Conservation (phyloP, 768 basidiomycete species). For the Albatrellus ellisii region DNA sequence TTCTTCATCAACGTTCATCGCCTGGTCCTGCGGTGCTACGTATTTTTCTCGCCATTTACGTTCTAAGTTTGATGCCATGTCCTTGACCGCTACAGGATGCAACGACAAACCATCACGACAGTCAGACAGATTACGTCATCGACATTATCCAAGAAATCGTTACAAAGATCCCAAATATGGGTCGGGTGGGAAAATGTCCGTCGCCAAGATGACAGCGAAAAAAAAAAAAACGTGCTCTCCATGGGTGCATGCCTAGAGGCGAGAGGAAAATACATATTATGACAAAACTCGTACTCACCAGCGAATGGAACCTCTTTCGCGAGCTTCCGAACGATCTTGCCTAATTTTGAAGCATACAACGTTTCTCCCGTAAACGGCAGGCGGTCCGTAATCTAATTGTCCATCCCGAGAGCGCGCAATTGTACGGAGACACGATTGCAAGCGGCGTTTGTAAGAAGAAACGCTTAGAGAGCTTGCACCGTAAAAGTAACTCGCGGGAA, state of each 20-base stretch:
- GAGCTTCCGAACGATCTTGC: conserved; percentile 66
- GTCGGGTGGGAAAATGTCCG: not conserved
- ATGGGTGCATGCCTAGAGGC: not conserved
- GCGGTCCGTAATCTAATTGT: conserved; percentile 67
- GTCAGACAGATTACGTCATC: conserved; percentile 52
- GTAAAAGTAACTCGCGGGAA: conserved; percentile 13
- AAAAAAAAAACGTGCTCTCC: not conserved
- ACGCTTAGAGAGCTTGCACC: conserved; percentile 11
- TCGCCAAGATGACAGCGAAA: not conserved
- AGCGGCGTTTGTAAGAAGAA: conserved; percentile 13
- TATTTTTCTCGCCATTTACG: conserved; percentile 67
- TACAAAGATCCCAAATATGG: not conserved
- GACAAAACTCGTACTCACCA: conserved; percentile 47
- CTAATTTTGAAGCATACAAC: conserved; percentile 60
- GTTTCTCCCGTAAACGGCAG: conserved; percentile 61
- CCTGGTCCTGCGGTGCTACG: conserved; percentile 25
- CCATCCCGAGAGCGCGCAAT: conserved; percentile 10
- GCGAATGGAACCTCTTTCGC: conserved; percentile 62
- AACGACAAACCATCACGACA: conserved; percentile 28
- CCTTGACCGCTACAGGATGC: conserved; percentile 70
- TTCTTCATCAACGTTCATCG: conserved; percentile 21
- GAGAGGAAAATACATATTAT: not conserved
- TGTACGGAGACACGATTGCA: too few relatives aligned
- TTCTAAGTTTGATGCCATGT: conserved; percentile 84
- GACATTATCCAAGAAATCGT: conserved; percentile 2